phyloP scores from a whole-genome alignment of 345 rosid species.

The Dipteronia sinensis region DNA sequence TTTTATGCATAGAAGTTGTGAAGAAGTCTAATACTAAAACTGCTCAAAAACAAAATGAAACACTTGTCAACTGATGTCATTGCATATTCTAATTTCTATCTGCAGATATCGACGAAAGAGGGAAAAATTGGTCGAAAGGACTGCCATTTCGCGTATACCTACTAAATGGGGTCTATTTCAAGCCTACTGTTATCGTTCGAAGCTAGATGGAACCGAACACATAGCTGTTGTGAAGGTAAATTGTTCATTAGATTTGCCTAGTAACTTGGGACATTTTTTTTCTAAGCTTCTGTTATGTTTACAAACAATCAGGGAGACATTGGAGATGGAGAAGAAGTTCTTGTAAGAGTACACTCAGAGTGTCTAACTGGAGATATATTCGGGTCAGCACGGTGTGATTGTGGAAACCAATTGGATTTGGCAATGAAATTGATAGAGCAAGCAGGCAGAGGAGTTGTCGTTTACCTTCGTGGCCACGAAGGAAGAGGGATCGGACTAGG shows the following conservation, averaged over 20 bases:
- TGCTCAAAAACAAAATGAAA: too few relatives aligned
- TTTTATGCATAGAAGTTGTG: too few relatives aligned
- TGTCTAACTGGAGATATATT: conserved; percentile 88
- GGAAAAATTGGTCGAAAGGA: conserved; percentile 75
- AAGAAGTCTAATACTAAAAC: too few relatives aligned
- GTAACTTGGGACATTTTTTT: neutral
- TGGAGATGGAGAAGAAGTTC: conserved; percentile 79
- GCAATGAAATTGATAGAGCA: conserved; percentile 77
- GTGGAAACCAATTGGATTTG: conserved; percentile 77
- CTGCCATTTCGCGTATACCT: conserved; percentile 61
- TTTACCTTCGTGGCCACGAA: conserved; percentile 90
- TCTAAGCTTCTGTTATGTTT: conserved; percentile 5
- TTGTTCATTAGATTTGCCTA: neutral
- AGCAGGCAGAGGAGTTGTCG: conserved; percentile 68
- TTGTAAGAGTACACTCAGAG: conserved; percentile 88
- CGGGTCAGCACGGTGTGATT: conserved; percentile 84
- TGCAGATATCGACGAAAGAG: conserved; percentile 77
- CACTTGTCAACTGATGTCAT: neutral
- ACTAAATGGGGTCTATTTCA: conserved; percentile 82
- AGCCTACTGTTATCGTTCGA: conserved; percentile 72
- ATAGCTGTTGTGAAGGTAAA: conserved; percentile 75
- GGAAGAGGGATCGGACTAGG: conserved; percentile 94
- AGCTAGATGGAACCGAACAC: conserved; percentile 78
- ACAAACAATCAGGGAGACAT: conserved; percentile 52
- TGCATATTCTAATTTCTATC: neutral